Conservation (phyloP, 768 basidiomycete species). For the Mycena leptocephala region DNA sequence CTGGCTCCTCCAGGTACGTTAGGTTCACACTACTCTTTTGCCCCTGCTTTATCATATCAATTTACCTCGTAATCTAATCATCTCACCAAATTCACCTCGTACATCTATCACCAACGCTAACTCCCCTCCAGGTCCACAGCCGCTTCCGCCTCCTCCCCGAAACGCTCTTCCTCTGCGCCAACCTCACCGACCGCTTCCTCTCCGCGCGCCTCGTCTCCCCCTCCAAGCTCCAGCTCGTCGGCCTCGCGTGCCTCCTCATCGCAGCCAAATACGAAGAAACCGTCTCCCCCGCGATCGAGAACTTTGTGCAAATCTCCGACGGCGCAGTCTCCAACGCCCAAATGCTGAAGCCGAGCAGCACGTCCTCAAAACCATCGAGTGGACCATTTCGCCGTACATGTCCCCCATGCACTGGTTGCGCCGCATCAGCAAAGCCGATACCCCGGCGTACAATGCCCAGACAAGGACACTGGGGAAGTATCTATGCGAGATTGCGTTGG, state of each 20-base stretch:
- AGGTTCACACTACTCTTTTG: conserved; percentile 78
- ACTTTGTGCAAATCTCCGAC: conserved; percentile 87
- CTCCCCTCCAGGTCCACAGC: conserved; percentile 75
- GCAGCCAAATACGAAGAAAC: conserved; percentile 96
- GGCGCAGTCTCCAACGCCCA: conserved; percentile 84
- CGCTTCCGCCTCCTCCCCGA: conserved; percentile 91
- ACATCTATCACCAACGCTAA: not conserved
- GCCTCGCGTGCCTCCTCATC: conserved; percentile 89
- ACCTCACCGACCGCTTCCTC: too few relatives aligned
- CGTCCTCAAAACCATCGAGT: conserved; percentile 88
- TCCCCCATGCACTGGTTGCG: too few relatives aligned
- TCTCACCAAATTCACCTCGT: not conserved
- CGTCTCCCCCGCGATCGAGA: conserved; percentile 85
- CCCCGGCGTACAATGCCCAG: too few relatives aligned
- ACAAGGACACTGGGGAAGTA: too few relatives aligned
- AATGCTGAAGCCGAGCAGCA: conserved; percentile 91
- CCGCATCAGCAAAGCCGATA: too few relatives aligned
- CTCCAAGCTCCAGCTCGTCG: conserved; percentile 92
- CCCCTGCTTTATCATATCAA: too few relatives aligned
- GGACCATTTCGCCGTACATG: too few relatives aligned
- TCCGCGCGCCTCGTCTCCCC: conserved; percentile 82
- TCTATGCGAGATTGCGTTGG: too few relatives aligned
- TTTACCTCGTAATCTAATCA: not conserved
- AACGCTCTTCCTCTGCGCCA: conserved; percentile 91
- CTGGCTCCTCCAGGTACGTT: too few relatives aligned